Evolutionary conservation across 805 yeast genomes (phyloP).

Genomic region (Cyberlindnera galapagoensis): DNA sequence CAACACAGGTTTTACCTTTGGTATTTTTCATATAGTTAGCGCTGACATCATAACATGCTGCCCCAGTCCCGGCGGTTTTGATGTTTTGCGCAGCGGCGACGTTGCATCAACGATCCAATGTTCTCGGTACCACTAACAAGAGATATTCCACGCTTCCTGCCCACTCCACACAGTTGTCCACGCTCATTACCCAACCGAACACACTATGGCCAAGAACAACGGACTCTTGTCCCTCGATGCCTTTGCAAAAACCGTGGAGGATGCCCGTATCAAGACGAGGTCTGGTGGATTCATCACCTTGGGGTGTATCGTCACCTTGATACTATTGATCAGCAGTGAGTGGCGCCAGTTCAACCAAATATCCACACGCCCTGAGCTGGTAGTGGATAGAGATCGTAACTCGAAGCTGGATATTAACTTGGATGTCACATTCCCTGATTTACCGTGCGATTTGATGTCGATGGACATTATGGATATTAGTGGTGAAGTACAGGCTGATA

Average conservation of each 20-base stretch:
- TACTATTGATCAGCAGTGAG: constrained; percentile 63
- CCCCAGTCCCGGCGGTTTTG: too few relatives aligned
- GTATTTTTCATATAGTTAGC: too few relatives aligned
- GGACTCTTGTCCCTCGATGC: constrained; percentile 63
- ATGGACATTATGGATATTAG: constrained; percentile 85
- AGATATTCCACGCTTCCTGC: neutral
- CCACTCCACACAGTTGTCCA: neutral
- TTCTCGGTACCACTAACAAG: neutral
- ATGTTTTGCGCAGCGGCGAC: neutral
- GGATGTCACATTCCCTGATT: constrained; percentile 74
- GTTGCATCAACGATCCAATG: neutral
- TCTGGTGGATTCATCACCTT: constrained; percentile 88
- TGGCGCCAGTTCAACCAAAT: constrained; percentile 67
- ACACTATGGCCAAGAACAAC: constrained; percentile 19
- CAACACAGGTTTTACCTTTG: too few relatives aligned
- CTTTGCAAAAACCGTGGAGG: constrained; percentile 92
- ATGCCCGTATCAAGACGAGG: constrained; percentile 80
- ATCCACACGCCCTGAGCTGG: constrained; percentile 72
- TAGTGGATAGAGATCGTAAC: constrained; percentile 78
- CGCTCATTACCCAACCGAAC: neutral
- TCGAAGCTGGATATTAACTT: constrained; percentile 70
- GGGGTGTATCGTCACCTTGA: constrained; percentile 53
- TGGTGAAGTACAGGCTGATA: constrained; percentile 77
- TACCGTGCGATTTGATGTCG: constrained; percentile 80
- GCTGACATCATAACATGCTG: too few relatives aligned